These are phyloP conservation scores for Ophiostoma quercus DNA, from an alignment of 2,329 filamentous ascomycete genomes.

Conservation along the genomic window DNA sequence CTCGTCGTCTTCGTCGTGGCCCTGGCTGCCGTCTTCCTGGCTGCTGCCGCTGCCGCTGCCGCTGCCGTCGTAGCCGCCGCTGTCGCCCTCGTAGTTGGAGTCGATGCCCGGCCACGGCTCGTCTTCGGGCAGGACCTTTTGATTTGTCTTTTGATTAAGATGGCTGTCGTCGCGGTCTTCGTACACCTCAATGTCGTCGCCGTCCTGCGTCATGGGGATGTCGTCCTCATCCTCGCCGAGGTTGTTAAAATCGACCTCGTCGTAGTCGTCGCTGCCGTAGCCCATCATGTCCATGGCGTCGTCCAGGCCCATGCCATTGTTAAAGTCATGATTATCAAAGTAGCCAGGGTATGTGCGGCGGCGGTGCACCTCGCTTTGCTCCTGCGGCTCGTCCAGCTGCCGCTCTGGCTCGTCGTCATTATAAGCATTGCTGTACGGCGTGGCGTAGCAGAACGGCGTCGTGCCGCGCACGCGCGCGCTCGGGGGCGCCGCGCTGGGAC, in stretches of 20 bases:
- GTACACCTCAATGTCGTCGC: conserved; percentile 34
- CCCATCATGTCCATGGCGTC: conserved; percentile 21
- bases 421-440: conserved; percentile 62
- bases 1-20: conserved; percentile 26
- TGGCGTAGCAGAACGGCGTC: conserved; percentile 68
- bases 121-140: conserved; percentile 43
- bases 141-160: conserved; percentile 24
- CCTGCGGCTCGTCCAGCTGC: background rate
- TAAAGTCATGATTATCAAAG: background rate
- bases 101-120: conserved; percentile 55
- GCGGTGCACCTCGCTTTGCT: background rate
- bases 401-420: conserved; percentile 32
- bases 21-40: background rate
- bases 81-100: conserved; percentile 32
- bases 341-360: background rate
- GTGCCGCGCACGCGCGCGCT: conserved; percentile 33
- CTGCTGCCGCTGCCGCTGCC: conserved; percentile 4
- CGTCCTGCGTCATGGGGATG: conserved; percentile 34
- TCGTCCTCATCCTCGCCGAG: conserved; percentile 30
- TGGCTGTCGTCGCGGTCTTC: conserved; percentile 29
- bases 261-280: conserved; percentile 31
- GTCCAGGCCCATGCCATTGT: background rate
- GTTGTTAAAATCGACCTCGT: conserved; percentile 32
- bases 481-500: conserved; percentile 32
- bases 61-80: background rate